Evolutionary conservation across 495 filamentous ascomycete species (phyloP).

Genomic region (Daldinia vernicosa): DNA sequence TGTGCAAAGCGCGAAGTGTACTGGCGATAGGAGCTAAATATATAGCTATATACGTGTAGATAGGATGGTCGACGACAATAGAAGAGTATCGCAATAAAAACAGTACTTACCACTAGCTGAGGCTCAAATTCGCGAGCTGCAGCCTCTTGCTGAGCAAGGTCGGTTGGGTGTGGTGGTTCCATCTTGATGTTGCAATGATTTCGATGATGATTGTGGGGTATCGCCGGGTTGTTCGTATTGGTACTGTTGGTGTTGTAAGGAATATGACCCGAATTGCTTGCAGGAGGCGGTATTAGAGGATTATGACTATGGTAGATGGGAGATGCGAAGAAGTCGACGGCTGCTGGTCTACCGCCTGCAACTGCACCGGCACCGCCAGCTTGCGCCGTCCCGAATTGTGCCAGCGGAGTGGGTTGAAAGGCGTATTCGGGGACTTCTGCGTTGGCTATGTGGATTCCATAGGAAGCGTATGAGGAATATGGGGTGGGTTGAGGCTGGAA

Average conservation of each 20-base stretch:
- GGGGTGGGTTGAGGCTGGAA: conserved; percentile 64
- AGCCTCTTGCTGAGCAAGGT: conserved; percentile 63
- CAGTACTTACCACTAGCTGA: conserved; percentile 64
- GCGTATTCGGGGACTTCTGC: conserved; percentile 55
- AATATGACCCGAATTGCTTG: conserved; percentile 43
- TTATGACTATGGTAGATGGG: conserved; percentile 59
- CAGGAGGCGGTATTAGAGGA: conserved; percentile 46
- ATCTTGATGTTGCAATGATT: conserved; percentile 50
- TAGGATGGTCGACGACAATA: neutral
- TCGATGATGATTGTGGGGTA: conserved; percentile 31
- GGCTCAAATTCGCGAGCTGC: conserved; percentile 72
- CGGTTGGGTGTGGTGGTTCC: conserved; percentile 48
- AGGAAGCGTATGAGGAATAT: conserved; percentile 51
- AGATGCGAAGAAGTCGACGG: conserved; percentile 43
- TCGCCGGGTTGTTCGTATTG: conserved; percentile 30
- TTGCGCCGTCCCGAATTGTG: conserved; percentile 44
- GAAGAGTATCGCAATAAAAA: conserved; percentile 15
- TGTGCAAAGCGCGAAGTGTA: conserved; percentile 6
- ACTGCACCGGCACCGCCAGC: conserved; percentile 33
- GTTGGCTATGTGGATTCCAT: conserved; percentile 51
- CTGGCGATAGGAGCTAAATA: conserved; percentile 21
- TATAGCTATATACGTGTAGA: neutral
- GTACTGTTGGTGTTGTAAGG: conserved; percentile 46
- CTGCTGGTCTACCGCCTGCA: conserved; percentile 34
- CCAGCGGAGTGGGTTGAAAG: conserved; percentile 54